Base-by-base conservation (phyloP, 495 filamentous ascomycete genomes). In the Neurospora sp. region DNA sequence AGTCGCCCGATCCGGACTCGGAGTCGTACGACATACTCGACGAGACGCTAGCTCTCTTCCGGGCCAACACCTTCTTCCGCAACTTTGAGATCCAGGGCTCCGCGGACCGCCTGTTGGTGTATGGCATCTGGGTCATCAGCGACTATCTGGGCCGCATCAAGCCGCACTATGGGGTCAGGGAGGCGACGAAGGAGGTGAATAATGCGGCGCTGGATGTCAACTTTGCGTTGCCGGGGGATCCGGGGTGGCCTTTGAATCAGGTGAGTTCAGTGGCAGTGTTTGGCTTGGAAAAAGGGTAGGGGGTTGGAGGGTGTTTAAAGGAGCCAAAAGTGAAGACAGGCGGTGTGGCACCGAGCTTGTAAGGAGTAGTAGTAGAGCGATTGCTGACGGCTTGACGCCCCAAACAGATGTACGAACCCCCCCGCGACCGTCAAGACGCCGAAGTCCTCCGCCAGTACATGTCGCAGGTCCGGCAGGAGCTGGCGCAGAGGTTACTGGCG, bases 51-150 rank as follows among this genome's bases (percentile, higher is more conserved):
- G 90, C 89, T 3, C 89, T 98, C 39, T 99, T 98, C 88, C 93
- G 96, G 70, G 95, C 96, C 80, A 98, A 99, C 85, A 98, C 96
- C 48, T 90, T 99, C 79, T 99, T 99, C 87, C 92, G 96, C 76
- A 99, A 99, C 87, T 99, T 99, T 79, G 96, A 98, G 87, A 97
- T 98, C 88, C 94, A 97, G 80, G 96, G 96, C 20, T 93, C 94
- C 40, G 96, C 96, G 71, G 96, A 99, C 83, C 88, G 96, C 65
- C 89, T 97, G 81, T 85, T 99, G 73, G 96, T 99, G 76, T 99
- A 99, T 84, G 94, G 95, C 70, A 98, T 97, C 78, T 87, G 98
- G 75, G 98, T 94, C 83, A 85, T 98, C 76, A 93, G 89, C 78
- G 94, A 98, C 79, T 94, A 92, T 74, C 85, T 99, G 80, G 83